Percentiles rank a stretch among this genome's conserved stretches.
Evolutionary conservation across 75 land plant species (phyloP).

Genomic region (Pseudotsuga menziesii): DNA sequence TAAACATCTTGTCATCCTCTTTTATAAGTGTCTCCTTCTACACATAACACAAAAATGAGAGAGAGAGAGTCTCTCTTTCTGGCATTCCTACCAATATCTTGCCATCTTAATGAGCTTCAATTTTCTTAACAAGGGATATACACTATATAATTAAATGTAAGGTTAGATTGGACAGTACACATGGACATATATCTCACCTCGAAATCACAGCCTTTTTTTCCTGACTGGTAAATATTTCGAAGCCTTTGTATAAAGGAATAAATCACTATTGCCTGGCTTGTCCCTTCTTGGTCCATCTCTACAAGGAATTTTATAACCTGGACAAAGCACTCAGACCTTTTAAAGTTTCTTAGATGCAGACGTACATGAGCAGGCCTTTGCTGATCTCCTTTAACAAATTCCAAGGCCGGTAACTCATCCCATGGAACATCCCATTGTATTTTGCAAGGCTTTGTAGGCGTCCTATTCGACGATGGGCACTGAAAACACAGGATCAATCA

Average conservation of each 20-base stretch:
- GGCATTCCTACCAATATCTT: background rate
- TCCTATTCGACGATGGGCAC: constrained; percentile 25
- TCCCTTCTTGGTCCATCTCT: constrained; percentile 36
- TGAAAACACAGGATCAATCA: constrained; percentile 4
- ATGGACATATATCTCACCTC: constrained; percentile 28
- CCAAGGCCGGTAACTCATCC: constrained; percentile 79
- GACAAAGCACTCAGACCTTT: constrained; percentile 52
- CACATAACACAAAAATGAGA: background rate
- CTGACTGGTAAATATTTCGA: constrained; percentile 53
- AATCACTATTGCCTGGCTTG: constrained; percentile 57
- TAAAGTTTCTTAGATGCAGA: constrained; percentile 66
- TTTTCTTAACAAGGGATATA: background rate
- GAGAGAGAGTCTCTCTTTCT: background rate
- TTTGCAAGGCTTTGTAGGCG: constrained; percentile 65
- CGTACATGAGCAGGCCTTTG: constrained; percentile 53
- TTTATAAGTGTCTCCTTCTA: no score
- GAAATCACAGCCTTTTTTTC: constrained; percentile 24
- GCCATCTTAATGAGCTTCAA: no score
- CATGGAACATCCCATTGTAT: constrained; percentile 94
- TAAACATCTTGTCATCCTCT: background rate
- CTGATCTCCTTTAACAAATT: constrained; percentile 72
- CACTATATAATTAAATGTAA: background rate
- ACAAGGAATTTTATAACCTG: constrained; percentile 53
- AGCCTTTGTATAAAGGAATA: constrained; percentile 53
- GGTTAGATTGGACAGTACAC: background rate